Base-by-base conservation (phyloP, 768 basidiomycete genomes). In the Russula ochroleuca region DNA sequence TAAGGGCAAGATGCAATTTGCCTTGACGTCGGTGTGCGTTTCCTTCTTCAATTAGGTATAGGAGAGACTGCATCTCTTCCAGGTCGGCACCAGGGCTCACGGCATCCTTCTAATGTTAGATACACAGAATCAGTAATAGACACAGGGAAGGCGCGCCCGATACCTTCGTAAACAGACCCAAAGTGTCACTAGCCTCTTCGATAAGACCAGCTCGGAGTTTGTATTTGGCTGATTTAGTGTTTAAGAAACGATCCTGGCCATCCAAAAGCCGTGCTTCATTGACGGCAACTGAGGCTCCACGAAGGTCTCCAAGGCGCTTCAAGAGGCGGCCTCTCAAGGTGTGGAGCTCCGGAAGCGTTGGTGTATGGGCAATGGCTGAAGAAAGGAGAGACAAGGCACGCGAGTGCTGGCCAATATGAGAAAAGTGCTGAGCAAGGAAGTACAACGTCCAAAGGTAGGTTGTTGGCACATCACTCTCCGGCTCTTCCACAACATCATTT, bases 361-460 rank as follows among this genome's bases (percentile, higher is more conserved):
- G 97, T 0, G 97, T 98, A 71, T 98, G 97, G 23, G 75, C 69
- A 21, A 94, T 73, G 5, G 93, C 94, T 2, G 71, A 65, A 19
- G 85, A 78, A 17, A 98, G 78, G 6, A 89, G 75, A 17, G 79
- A 75, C 10, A 96, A 75, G 0, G 94, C 83, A 54, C 69, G 73
- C 23, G 68, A 63, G 51, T 79, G 69, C 50, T 80, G 78, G 0
- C 80, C 78, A 2, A 91, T 77, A 71, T 81, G 83, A 0, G 91
- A 89, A 70, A 92, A 80, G 72, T 95, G 94, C 69, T 96, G 92
- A 0, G 94, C 87, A 55, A 98, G 86, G 80, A 90, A 97, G 77
- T 96, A 98, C 43, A 98, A 83, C 11, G 90, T 87, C 97, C 97
- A 99, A 13, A 98, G 82, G 69, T 96, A 90, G 17, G 84, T 86